These are phyloP conservation scores for Cunninghamia lanceolata DNA, from an alignment of 75 land plant genomes.

Conservation along the genomic window DNA sequence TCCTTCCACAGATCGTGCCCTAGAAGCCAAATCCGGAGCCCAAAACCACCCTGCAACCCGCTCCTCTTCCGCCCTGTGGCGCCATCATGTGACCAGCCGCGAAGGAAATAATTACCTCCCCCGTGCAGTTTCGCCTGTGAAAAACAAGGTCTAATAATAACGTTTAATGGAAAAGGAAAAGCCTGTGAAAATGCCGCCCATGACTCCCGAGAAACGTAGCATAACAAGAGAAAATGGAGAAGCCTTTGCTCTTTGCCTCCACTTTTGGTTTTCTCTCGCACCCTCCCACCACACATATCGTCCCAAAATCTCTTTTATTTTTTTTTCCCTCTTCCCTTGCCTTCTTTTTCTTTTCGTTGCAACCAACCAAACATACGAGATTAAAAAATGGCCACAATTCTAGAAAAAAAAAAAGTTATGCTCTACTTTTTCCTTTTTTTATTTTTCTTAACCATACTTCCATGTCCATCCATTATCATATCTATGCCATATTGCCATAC, in stretches of 20 bases:
- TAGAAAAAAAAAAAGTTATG: background rate
- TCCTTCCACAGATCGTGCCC: background rate
- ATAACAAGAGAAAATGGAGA: background rate
- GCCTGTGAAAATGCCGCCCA: background rate
- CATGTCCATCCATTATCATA: too few relatives aligned
- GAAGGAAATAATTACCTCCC: background rate
- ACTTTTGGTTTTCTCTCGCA: background rate
- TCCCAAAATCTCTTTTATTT: background rate
- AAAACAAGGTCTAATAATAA: background rate
- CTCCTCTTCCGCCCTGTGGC: background rate
- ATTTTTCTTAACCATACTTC: too few relatives aligned
- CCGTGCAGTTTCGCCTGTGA: background rate
- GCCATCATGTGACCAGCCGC: background rate
- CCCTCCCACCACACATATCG: background rate
- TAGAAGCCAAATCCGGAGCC: background rate
- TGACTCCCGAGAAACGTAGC: too few relatives aligned
- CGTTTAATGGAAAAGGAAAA: background rate
- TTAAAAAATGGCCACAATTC: background rate
- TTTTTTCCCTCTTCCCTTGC: background rate
- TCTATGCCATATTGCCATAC: too few relatives aligned
- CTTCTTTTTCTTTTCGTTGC: background rate
- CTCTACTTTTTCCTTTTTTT: background rate
- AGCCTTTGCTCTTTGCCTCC: background rate
- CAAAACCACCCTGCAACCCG: background rate
- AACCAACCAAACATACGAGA: background rate